phyloP scores from a whole-genome alignment of 441 rosid genomes.

The Mallotus repandus region DNA sequence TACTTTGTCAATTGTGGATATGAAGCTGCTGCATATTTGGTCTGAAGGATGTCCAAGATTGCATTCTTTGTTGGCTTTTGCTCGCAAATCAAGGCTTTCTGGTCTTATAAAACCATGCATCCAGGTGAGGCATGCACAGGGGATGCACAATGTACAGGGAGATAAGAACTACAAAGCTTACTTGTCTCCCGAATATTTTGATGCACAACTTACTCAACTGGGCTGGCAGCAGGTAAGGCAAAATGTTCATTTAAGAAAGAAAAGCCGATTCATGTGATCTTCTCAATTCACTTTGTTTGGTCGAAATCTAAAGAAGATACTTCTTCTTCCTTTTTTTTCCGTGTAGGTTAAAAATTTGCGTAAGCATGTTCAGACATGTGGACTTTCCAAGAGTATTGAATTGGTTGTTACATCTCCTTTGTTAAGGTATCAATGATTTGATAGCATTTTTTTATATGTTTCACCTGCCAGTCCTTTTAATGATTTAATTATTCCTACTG shows the following conservation, averaged over 20 bases:
- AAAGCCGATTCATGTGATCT: background rate
- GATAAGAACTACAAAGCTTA: conserved; percentile 85
- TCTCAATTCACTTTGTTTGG: background rate
- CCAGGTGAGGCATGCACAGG: conserved; percentile 99
- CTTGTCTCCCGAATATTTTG: conserved; percentile 83
- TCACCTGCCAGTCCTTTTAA: background rate
- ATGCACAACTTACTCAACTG: conserved; percentile 81
- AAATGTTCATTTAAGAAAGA: background rate
- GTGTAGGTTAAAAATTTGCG: conserved; percentile 78
- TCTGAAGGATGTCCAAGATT: conserved; percentile 45
- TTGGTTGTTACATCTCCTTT: conserved; percentile 82
- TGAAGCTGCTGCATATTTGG: conserved; percentile 44
- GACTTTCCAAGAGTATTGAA: conserved; percentile 76
- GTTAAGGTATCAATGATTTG: conserved; percentile 53
- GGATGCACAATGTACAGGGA: conserved; percentile 94
- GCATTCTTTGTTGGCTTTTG: conserved; percentile 53
- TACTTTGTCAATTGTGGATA: conserved; percentile 26
- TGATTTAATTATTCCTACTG: background rate
- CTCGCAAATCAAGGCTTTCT: conserved; percentile 39
- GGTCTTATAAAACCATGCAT: conserved; percentile 50
- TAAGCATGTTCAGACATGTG: conserved; percentile 72
- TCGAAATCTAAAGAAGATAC: conserved; percentile 9
- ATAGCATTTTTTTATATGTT: background rate
- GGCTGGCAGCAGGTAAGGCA: conserved; percentile 86
- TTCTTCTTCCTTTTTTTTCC: conserved; percentile 15